These are phyloP conservation scores for Coniochaeta hoffmannii DNA, from an alignment of 2,329 filamentous ascomycete species.

Conservation along the genomic window DNA sequence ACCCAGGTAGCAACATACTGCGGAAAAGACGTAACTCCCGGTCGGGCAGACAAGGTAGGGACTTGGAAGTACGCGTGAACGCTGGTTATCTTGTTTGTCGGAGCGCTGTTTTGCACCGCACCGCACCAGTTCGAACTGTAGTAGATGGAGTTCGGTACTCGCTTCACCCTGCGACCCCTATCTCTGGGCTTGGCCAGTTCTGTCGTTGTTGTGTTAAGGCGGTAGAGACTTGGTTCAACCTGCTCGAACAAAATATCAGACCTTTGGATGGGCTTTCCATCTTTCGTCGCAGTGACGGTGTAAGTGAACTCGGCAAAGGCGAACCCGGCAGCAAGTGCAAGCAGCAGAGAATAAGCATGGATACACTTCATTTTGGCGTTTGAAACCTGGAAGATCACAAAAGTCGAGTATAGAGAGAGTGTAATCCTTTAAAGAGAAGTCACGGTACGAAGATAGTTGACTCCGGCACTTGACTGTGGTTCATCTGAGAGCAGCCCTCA, in stretches of 20 bases:
- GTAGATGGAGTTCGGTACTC: constrained; percentile 9
- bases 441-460: no score
- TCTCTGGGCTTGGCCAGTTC: not conserved
- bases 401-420: no score
- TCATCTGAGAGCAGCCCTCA: not conserved
- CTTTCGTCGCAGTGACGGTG: constrained; percentile 11
- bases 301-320: constrained; percentile 12
- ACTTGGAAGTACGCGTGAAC: constrained; percentile 15
- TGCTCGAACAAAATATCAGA: constrained; percentile 15
- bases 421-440: no score
- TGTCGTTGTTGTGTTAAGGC: not conserved
- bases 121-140: constrained; percentile 19
- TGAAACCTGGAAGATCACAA: not conserved
- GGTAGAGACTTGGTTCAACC: constrained; percentile 9
- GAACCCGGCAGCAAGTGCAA: constrained; percentile 8
- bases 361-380: constrained; percentile 12
- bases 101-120: constrained; percentile 11
- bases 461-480: no score
- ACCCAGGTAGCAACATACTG: constrained; percentile 17
- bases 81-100: constrained; percentile 12
- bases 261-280: constrained; percentile 14
- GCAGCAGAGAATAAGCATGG: constrained; percentile 8
- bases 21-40: constrained; percentile 12
- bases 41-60: constrained; percentile 12
- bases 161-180: constrained; percentile 1